Percentiles rank a stretch among this genome's conserved stretches.
Conservation (phyloP, 768 basidiomycete genomes). For the Cystofilobasidium macerans region DNA sequence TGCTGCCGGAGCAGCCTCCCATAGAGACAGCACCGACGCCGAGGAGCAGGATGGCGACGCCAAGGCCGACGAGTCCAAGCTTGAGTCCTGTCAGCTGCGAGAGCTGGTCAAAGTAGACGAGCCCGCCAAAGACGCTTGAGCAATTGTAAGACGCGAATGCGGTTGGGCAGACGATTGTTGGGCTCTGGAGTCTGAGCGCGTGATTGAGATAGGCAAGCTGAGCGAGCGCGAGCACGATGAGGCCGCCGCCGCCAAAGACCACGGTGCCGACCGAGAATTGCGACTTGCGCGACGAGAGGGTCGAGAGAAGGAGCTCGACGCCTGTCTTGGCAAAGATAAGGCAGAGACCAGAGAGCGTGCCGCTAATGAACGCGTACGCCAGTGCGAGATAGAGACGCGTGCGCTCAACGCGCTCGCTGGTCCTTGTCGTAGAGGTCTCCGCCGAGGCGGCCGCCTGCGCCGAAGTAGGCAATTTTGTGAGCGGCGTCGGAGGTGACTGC, state of each 20-base stretch:
- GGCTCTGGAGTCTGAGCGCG: slow-evolving; percentile 19
- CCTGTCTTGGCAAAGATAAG: slow-evolving; percentile 87
- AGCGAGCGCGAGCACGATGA: slow-evolving; percentile 21
- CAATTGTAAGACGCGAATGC: slow-evolving; percentile 94
- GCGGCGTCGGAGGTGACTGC: slow-evolving; percentile 17
- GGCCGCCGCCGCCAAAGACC: slow-evolving; percentile 9
- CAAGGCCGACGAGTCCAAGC: slow-evolving; percentile 61
- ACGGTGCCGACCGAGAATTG: slow-evolving; percentile 17
- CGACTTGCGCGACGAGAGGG: slow-evolving; percentile 42
- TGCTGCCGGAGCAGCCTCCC: slow-evolving; percentile 46
- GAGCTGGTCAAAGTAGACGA: slow-evolving; percentile 55
- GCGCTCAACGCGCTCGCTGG: slow-evolving; percentile 2
- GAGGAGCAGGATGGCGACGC: slow-evolving; percentile 63
- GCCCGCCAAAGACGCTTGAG: slow-evolving; percentile 77
- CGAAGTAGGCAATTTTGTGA: slow-evolving; percentile 30
- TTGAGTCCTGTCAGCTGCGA: slow-evolving; percentile 57
- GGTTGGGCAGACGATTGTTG: slow-evolving; percentile 42
- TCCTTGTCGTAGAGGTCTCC: neutral
- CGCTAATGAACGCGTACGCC: slow-evolving; percentile 76
- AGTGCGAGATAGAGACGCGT: slow-evolving; percentile 50
- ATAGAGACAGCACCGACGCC: slow-evolving; percentile 87
- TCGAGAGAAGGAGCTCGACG: slow-evolving; percentile 73
- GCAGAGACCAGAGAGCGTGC: slow-evolving; percentile 83
- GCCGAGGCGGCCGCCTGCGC: slow-evolving; percentile 16
- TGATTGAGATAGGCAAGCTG: slow-evolving; percentile 26